These are phyloP conservation scores for Pyrenophora teres DNA, from an alignment of 2,329 filamentous ascomycete genomes.

Conservation along the genomic window DNA sequence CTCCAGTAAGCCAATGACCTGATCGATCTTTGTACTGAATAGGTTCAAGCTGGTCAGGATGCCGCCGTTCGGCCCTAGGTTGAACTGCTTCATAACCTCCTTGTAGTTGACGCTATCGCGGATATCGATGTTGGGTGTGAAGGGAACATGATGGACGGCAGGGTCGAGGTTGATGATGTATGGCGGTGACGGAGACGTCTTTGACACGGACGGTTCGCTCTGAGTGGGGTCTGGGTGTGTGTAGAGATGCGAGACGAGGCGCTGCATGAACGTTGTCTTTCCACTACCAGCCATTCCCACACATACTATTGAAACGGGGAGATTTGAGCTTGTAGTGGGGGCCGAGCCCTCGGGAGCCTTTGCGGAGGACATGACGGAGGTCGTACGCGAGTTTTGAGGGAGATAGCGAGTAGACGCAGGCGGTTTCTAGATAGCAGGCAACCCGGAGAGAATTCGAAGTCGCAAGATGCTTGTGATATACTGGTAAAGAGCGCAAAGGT, in stretches of 20 bases:
- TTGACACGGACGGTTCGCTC: conserved; percentile 36
- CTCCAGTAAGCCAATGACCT: conserved; percentile 86
- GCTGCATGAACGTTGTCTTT: conserved; percentile 99
- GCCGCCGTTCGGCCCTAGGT: conserved; percentile 93
- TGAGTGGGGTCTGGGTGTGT: conserved; percentile 63
- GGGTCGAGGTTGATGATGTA: conserved; percentile 98
- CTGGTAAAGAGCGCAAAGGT: too few species aligned
- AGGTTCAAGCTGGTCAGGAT: conserved; percentile 95
- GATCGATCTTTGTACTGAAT: conserved; percentile 97
- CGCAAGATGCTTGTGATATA: too few species aligned
- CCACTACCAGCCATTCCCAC: conserved; percentile 98
- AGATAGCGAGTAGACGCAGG: too few species aligned
- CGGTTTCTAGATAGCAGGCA: neutral
- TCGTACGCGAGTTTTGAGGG: conserved; percentile 1
- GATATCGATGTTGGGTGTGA: conserved; percentile 98
- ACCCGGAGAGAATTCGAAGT: neutral
- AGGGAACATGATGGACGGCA: conserved; percentile 89
- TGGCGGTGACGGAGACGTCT: conserved; percentile 60
- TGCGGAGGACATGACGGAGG: conserved; percentile 50
- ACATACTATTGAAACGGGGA: conserved; percentile 82
- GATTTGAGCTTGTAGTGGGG: conserved; percentile 15
- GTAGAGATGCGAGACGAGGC: conserved; percentile 93
- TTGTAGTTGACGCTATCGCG: conserved; percentile 99
- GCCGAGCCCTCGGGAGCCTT: conserved; percentile 22
- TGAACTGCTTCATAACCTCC: conserved; percentile 99